Percentiles rank a stretch among this genome's conserved stretches.
Conservation (phyloP, 257 asterid genomes). For the Paulownia fortunei region DNA sequence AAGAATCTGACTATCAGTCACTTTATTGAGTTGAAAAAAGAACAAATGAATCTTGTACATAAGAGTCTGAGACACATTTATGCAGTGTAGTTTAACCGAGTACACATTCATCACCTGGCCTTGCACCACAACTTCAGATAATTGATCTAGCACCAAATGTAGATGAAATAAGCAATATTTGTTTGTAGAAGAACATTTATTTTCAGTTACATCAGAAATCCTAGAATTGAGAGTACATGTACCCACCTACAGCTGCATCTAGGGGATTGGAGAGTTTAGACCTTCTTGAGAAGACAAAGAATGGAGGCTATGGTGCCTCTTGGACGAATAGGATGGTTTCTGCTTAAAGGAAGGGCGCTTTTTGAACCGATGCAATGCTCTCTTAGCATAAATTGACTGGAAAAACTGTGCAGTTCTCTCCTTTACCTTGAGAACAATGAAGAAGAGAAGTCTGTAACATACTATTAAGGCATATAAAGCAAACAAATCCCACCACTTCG, state of each 20-base stretch:
- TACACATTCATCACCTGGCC: too few species aligned
- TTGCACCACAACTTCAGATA: too few species aligned
- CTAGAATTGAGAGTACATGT: not conserved
- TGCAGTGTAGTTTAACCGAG: not conserved
- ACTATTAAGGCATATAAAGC: conserved; percentile 60
- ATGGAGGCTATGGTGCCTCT: conserved; percentile 16
- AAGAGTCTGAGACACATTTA: not conserved
- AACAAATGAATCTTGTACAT: not conserved
- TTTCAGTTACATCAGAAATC: not conserved
- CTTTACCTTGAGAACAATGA: conserved; percentile 60
- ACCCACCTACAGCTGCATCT: not conserved
- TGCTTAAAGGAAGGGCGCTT: conserved; percentile 43
- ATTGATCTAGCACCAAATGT: not conserved
- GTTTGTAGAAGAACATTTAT: not conserved
- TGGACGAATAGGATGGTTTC: conserved; percentile 42
- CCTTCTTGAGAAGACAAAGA: conserved; percentile 55
- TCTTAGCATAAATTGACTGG: conserved; percentile 58
- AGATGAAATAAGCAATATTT: not conserved
- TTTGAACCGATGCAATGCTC: conserved; percentile 47
- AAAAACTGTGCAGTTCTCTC: conserved; percentile 54
- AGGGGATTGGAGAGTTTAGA: conserved; percentile 43
- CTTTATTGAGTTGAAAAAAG: not conserved
- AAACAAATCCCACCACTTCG: conserved; percentile 85
- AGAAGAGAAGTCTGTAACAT: conserved; percentile 66
- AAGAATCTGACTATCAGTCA: not conserved